phyloP scores from a whole-genome alignment of 768 basidiomycete species.

The Punctularia strigosozonata region DNA sequence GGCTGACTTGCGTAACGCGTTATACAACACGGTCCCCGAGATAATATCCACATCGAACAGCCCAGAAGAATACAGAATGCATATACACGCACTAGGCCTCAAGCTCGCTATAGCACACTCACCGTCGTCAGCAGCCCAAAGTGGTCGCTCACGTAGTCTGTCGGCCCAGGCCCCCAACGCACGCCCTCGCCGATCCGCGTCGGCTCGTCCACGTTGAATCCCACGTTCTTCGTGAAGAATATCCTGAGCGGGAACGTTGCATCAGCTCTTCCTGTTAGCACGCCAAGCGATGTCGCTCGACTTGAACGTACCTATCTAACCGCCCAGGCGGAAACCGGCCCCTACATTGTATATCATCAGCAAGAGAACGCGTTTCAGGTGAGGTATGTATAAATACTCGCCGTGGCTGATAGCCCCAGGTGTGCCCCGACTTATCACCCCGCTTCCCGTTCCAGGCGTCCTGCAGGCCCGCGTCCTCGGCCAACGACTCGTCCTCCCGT shows the following conservation, averaged over 20 bases:
- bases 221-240: conserved; percentile 38
- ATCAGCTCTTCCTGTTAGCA: too few relatives aligned
- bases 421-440: conserved; percentile 34
- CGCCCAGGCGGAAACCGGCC: conserved; percentile 40
- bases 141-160: conserved; percentile 63
- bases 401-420: conserved; percentile 61
- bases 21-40: too few relatives aligned
- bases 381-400: conserved; percentile 16
- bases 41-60: too few relatives aligned
- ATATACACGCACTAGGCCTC: too few relatives aligned
- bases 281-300: too few relatives aligned
- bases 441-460: conserved; percentile 49
- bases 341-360: too few relatives aligned
- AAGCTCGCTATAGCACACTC: conserved; percentile 14
- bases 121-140: conserved; percentile 40
- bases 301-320: too few relatives aligned
- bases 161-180: conserved; percentile 24
- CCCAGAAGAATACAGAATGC: too few relatives aligned
- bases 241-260: too few relatives aligned
- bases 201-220: conserved; percentile 41
- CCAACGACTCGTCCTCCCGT: conserved; percentile 29
- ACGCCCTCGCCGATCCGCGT: conserved; percentile 44
- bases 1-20: too few relatives aligned
- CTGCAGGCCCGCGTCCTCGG: conserved; percentile 31
- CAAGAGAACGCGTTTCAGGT: too few relatives aligned